Evolutionary conservation across 1,284 basidiomycete species (phyloP).

Genomic region (Cerrena zonata): DNA sequence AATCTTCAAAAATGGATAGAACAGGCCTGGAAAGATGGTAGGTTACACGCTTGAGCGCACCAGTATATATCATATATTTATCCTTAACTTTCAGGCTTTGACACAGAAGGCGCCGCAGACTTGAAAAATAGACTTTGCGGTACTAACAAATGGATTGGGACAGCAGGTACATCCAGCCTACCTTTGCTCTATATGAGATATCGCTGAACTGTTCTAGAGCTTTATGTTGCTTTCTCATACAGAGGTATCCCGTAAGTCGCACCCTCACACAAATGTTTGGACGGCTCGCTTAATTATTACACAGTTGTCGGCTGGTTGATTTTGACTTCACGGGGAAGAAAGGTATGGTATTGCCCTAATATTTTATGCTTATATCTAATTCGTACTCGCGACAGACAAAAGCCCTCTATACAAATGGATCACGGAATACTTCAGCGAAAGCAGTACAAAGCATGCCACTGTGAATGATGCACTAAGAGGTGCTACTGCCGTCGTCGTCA

Average conservation of each 20-base stretch:
- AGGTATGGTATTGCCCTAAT: constrained; percentile 27
- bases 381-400: constrained; percentile 29
- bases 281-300: too few relatives aligned
- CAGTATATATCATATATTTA: neutral
- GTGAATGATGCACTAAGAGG: constrained; percentile 43
- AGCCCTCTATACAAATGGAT: constrained; percentile 58
- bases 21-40: constrained; percentile 70
- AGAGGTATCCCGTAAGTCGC: constrained; percentile 77
- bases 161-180: constrained; percentile 45
- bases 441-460: constrained; percentile 25
- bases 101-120: constrained; percentile 59
- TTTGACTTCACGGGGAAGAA: constrained; percentile 40
- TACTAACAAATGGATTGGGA: constrained; percentile 75
- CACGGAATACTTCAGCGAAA: constrained; percentile 51
- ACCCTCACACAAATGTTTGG: too few relatives aligned
- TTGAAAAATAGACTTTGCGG: constrained; percentile 55
- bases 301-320: constrained; percentile 59
- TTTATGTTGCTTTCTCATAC: constrained; percentile 64
- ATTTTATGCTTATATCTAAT: constrained; percentile 9
- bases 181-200: constrained; percentile 9
- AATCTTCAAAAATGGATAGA: constrained; percentile 76
- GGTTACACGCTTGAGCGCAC: constrained; percentile 1
- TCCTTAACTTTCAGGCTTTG: constrained; percentile 51
- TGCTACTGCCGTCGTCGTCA: constrained; percentile 47
- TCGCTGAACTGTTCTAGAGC: constrained; percentile 33